Base-by-base conservation (phyloP, 768 basidiomycete genomes). In the Leccinum fibrillosum region DNA sequence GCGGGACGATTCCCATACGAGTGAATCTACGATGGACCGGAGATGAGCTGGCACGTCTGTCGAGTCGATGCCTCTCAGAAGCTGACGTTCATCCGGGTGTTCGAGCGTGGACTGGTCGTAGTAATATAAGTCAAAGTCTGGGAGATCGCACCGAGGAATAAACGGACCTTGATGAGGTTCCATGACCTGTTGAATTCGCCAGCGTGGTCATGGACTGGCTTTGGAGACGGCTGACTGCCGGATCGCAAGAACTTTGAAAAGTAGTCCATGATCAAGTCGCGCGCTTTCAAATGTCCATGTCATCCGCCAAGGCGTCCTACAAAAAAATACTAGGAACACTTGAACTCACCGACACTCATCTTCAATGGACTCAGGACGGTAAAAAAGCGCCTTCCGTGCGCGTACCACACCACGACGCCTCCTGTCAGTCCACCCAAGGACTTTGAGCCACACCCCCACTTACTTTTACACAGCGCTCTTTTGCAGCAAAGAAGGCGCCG, bases 61-160 rank as follows among this genome's bases (percentile, higher is more conserved):
- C 11, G 86, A 85, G 53, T 76, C 75, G 66, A 95, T 94, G 13
- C 95, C 93, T 69, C 82, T 84, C 12, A 84, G 77, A 37, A 97
- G 72, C 71, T 95, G 93, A 42, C 94, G 81, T 76, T 97, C 94
- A 72, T 97, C 93, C 0, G 94, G 94, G 68, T 89, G 80, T 50
- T 83, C 75, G n/a, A 97, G 82, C 5, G 90, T 94, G 63, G 84
- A 84, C 94, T 95, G 63, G 19, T 53, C 44, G 26, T 23, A 21
- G 45, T 28, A 54, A n/a, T 69, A 62, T 30, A 64, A 44, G n/a
- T 44, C 35, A 25, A 39, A 28, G 23, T 19, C 15, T 6, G 10
- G 15, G 10, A 12, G n/a, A 49, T 19, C 3, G 30, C 28, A 15
- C 9, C 5, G 60, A 60, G 13, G 59, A 59, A 59, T 21, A 28